A percentile compares a stretch with the other conserved stretches of the same genome.
These are phyloP conservation scores for Saccharomycopsis amapae DNA, from an alignment of 805 yeast species.

Conservation along the genomic window DNA sequence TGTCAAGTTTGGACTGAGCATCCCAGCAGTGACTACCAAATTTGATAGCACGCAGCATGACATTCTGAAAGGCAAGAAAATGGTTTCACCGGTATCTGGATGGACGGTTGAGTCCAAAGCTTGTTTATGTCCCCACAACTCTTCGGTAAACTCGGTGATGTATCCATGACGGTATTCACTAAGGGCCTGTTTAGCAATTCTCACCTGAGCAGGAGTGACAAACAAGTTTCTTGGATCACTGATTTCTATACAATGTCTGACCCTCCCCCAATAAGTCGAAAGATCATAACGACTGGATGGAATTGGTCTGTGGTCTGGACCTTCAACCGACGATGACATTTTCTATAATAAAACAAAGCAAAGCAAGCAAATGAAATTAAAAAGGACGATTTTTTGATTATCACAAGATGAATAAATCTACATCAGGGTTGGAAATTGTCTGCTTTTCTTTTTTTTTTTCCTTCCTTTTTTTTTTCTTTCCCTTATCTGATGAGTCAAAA, in stretches of 20 bases:
- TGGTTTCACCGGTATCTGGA: slow-evolving; percentile 95
- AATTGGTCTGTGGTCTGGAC: slow-evolving; percentile 53
- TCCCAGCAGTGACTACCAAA: slow-evolving; percentile 92
- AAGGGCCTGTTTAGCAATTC: slow-evolving; percentile 54
- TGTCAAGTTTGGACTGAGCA: slow-evolving; percentile 92
- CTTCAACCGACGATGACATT: slow-evolving; percentile 89
- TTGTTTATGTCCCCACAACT: slow-evolving; percentile 83
- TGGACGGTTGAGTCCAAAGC: slow-evolving; percentile 87
- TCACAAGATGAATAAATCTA: too few relatives aligned
- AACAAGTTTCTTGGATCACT: slow-evolving; percentile 88
- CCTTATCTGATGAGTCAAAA: too few relatives aligned
- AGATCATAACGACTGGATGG: slow-evolving; percentile 81
- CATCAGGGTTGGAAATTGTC: too few relatives aligned
- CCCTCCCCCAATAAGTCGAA: slow-evolving; percentile 85
- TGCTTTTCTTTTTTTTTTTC: too few relatives aligned
- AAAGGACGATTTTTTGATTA: too few relatives aligned
- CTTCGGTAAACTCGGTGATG: slow-evolving; percentile 56
- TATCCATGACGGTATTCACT: slow-evolving; percentile 71
- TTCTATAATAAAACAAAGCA: too few relatives aligned
- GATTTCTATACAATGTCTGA: slow-evolving; percentile 86
- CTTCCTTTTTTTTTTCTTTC: too few relatives aligned
- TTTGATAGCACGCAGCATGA: slow-evolving; percentile 91
- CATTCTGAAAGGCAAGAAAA: slow-evolving; percentile 92
- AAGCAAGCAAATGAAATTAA: too few relatives aligned
- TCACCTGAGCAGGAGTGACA: slow-evolving; percentile 58